These are phyloP conservation scores for Zopfia rhizophila DNA, from an alignment of 2,329 filamentous ascomycete genomes.

Conservation along the genomic window DNA sequence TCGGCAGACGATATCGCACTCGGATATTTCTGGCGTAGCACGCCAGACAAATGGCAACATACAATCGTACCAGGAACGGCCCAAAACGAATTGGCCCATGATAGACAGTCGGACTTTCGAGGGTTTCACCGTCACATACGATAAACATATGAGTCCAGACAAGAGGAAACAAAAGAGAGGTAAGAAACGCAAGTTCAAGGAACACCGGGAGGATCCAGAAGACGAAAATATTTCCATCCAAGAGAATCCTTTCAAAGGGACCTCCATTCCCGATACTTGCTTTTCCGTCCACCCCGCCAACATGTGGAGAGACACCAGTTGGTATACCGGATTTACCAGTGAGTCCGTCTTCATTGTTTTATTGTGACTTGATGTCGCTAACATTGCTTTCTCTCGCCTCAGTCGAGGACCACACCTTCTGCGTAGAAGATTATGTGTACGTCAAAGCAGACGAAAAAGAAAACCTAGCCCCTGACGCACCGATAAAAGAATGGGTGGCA, in stretches of 20 bases:
- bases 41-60: no score
- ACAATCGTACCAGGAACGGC: not conserved
- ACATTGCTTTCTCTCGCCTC: no score
- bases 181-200: conserved; percentile 19
- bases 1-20: not conserved
- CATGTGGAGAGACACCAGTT: conserved; percentile 22
- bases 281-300: conserved; percentile 17
- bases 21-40: not conserved
- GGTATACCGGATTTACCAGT: conserved; percentile 21
- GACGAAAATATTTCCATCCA: conserved; percentile 2
- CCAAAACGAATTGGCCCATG: conserved; percentile 15
- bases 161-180: not conserved
- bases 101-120: conserved; percentile 4
- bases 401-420: conserved; percentile 53
- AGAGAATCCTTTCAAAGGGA: conserved; percentile 12
- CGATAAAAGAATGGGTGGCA: conserved; percentile 72
- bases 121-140: conserved; percentile 13
- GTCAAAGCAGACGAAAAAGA: conserved; percentile 34
- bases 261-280: not conserved
- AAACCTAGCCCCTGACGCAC: conserved; percentile 24
- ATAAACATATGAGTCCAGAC: not conserved
- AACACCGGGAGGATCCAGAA: conserved; percentile 2
- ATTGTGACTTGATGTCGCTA: not conserved
- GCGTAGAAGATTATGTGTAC: conserved; percentile 54
- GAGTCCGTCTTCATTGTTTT: conserved; percentile 11